Conservation (phyloP, 192 early-diverging fungal genomes). For the Ambispora gerdemannii region DNA sequence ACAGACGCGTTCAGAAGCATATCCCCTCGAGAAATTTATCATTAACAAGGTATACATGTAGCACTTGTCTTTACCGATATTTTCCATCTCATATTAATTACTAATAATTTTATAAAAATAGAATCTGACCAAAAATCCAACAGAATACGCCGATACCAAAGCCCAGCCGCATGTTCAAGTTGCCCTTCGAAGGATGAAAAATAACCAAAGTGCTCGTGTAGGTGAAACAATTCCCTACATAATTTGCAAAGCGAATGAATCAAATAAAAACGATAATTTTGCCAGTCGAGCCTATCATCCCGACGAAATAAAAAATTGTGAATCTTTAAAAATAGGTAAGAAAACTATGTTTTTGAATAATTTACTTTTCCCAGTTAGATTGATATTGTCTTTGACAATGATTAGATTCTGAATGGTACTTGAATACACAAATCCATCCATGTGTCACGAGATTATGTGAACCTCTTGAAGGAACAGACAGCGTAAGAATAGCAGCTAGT, state of each 20-base stretch:
- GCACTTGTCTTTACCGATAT: not conserved
- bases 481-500: slow-evolving; percentile 70
- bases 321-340: slow-evolving; percentile 15
- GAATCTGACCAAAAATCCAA: slow-evolving; percentile 86
- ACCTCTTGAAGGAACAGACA: slow-evolving; percentile 84
- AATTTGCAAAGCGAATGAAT: slow-evolving; percentile 61
- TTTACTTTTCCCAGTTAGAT: too few relatives aligned
- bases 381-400: too few relatives aligned
- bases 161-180: slow-evolving; percentile 95
- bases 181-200: slow-evolving; percentile 73
- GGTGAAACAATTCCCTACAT: slow-evolving; percentile 97
- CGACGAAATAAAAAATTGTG: slow-evolving; percentile 66
- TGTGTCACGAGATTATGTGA: slow-evolving; percentile 78
- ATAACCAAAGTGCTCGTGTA: slow-evolving; percentile 59
- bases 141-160: slow-evolving; percentile 85
- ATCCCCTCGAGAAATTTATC: slow-evolving; percentile 80
- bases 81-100: not conserved
- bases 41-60: slow-evolving; percentile 75
- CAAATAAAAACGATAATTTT: slow-evolving; percentile 43
- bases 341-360: slow-evolving; percentile 41
- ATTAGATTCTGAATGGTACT: slow-evolving; percentile 86
- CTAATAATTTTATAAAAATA: slow-evolving; percentile 29
- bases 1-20: slow-evolving; percentile 63
- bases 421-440: slow-evolving; percentile 88
- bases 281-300: slow-evolving; percentile 82